Evolutionary conservation across 1,284 basidiomycete species (phyloP).

Genomic region (Malassezia dermatis): DNA sequence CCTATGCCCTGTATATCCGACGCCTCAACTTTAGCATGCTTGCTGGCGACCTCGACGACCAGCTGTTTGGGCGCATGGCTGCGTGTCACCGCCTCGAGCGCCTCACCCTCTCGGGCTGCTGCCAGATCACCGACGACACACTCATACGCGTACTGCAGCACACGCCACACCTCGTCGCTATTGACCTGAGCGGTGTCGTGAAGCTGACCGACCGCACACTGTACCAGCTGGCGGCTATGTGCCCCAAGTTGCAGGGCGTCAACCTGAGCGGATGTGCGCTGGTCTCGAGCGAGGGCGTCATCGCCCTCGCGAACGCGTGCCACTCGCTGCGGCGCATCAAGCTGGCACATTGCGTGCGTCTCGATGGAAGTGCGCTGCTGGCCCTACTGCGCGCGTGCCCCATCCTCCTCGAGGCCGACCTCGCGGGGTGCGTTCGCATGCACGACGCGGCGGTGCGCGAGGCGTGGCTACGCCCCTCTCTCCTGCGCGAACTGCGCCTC

Average conservation of each 20-base stretch:
- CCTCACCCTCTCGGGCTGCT: constrained; percentile 78
- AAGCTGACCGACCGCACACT: constrained; percentile 41
- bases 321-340: constrained; percentile 59
- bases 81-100: constrained; percentile 77
- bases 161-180: constrained; percentile 69
- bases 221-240: constrained; percentile 49
- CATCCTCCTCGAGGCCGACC: constrained; percentile 82
- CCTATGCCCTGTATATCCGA: constrained; percentile 76
- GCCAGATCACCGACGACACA: constrained; percentile 59
- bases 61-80: constrained; percentile 63
- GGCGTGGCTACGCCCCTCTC: constrained; percentile 66
- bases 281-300: constrained; percentile 70
- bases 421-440: constrained; percentile 70
- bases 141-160: constrained; percentile 61
- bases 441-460: constrained; percentile 69
- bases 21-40: constrained; percentile 79
- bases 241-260: constrained; percentile 75
- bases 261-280: constrained; percentile 75
- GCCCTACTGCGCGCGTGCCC: constrained; percentile 56
- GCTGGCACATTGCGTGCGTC: constrained; percentile 31
- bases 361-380: constrained; percentile 32
- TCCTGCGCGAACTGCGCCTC: constrained; percentile 83
- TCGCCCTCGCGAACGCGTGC: constrained; percentile 66
- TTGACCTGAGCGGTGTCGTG: constrained; percentile 62
- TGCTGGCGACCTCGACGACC: constrained; percentile 63